These are phyloP conservation scores for Rosa rugosa DNA, from an alignment of 306 rosid species.

Conservation along the genomic window DNA sequence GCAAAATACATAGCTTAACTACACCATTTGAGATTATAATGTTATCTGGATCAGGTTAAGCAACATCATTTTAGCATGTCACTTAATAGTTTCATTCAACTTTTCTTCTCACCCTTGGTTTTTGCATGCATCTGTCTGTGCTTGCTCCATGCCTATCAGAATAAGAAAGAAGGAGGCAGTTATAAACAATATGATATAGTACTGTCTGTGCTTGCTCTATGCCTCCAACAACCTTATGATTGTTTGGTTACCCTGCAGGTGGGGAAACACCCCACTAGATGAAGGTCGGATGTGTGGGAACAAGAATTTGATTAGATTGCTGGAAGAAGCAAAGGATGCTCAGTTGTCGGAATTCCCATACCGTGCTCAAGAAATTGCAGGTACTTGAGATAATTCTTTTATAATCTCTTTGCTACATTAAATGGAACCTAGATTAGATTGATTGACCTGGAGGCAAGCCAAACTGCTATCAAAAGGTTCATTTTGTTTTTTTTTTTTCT, in stretches of 20 bases:
- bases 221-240: background rate
- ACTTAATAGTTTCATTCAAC: background rate
- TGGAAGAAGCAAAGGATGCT: slow-evolving; percentile 72
- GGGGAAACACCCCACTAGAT: slow-evolving; percentile 95
- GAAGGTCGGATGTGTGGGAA: slow-evolving; percentile 85
- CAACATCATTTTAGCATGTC: background rate
- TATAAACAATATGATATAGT: background rate
- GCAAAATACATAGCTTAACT: background rate
- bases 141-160: background rate
- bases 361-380: slow-evolving; percentile 46
- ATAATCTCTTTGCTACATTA: slow-evolving; percentile 1
- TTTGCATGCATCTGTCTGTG: background rate
- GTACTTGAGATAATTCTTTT: slow-evolving; percentile 31
- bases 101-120: background rate
- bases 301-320: slow-evolving; percentile 66
- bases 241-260: slow-evolving; percentile 42
- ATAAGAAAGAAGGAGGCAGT: background rate
- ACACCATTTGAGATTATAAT: background rate
- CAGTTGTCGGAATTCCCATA: slow-evolving; percentile 54
- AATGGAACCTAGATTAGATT: background rate
- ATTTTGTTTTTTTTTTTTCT: background rate
- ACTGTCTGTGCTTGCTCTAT: background rate
- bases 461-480: background rate
- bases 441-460: background rate
- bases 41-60: background rate